A percentile compares a stretch with the other conserved stretches of the same genome.
Conservation (phyloP, 1,284 basidiomycete species). For the Puccinia triticina region DNA sequence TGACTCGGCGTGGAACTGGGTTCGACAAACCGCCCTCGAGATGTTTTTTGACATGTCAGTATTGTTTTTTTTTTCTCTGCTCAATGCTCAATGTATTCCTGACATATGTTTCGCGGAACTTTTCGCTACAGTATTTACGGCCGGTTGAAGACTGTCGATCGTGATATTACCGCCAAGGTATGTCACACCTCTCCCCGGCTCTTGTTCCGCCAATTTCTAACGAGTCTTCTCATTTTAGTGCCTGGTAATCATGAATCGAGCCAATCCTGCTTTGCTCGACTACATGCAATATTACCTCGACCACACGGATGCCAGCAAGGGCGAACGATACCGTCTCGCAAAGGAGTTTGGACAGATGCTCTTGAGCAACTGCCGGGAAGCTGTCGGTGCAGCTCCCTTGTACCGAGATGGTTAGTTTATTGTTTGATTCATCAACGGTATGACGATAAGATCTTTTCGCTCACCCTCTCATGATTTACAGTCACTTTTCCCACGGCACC, state of each 20-base stretch:
- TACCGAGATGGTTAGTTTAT: conserved; percentile 84
- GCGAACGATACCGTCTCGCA: conserved; percentile 87
- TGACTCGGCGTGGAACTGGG: conserved; percentile 99
- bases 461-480: conserved; percentile 59
- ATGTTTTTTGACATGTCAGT: conserved; percentile 51
- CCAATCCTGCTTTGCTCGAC: conserved; percentile 79
- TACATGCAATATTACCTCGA: conserved; percentile 98
- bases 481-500: conserved; percentile 98
- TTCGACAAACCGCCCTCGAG: conserved; percentile 64
- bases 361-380: conserved; percentile 88
- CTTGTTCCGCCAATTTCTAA: background rate
- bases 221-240: conserved; percentile 76
- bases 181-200: conserved; percentile 51
- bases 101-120: background rate
- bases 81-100: conserved; percentile 71
- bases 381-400: conserved; percentile 76
- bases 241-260: conserved; percentile 95
- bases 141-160: conserved; percentile 84
- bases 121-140: conserved; percentile 67
- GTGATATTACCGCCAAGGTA: conserved; percentile 57
- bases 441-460: conserved; percentile 38
- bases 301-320: conserved; percentile 76
- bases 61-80: background rate
- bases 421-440: conserved; percentile 7
- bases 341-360: conserved; percentile 97